Percentiles rank a stretch among this genome's conserved stretches.
These are phyloP conservation scores for Cercospora sesami DNA, from an alignment of 2,329 filamentous ascomycete species.

Conservation along the genomic window DNA sequence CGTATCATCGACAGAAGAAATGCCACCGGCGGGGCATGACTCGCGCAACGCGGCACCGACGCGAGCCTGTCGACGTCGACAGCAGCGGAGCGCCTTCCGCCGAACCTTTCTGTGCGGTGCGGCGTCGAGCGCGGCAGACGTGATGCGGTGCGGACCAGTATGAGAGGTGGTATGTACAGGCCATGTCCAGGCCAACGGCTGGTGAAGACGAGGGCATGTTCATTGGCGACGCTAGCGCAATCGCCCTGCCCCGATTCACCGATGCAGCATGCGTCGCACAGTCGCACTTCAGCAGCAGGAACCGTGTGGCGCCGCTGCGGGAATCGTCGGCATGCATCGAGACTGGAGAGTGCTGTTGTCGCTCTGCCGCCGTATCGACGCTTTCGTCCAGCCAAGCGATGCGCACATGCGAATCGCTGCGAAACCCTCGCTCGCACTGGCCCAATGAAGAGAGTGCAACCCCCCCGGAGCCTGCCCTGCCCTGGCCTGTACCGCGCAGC, in stretches of 20 bases:
- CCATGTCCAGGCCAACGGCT: background rate
- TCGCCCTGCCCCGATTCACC: background rate
- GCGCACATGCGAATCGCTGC: background rate
- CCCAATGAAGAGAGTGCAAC: background rate
- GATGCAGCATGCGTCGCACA: background rate
- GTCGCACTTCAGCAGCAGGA: background rate
- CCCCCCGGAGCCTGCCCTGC: background rate
- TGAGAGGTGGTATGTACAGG: background rate
- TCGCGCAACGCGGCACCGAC: background rate
- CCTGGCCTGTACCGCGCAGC: background rate
- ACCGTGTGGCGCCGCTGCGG: background rate
- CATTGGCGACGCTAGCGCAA: background rate
- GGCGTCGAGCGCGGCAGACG: background rate
- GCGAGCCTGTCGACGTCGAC: background rate
- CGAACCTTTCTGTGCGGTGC: background rate
- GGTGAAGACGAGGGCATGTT: background rate
- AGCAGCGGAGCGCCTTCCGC: background rate
- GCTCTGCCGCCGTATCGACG: background rate
- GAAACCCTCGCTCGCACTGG: background rate
- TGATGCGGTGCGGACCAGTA: background rate
- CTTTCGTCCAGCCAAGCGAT: background rate
- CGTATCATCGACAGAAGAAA: background rate
- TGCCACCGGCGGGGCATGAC: background rate
- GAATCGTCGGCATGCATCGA: background rate
- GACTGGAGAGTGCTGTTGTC: background rate